A percentile compares a stretch with the other conserved stretches of the same genome.
These are phyloP conservation scores for Mycena pura DNA, from an alignment of 768 basidiomycete genomes.

Conservation along the genomic window DNA sequence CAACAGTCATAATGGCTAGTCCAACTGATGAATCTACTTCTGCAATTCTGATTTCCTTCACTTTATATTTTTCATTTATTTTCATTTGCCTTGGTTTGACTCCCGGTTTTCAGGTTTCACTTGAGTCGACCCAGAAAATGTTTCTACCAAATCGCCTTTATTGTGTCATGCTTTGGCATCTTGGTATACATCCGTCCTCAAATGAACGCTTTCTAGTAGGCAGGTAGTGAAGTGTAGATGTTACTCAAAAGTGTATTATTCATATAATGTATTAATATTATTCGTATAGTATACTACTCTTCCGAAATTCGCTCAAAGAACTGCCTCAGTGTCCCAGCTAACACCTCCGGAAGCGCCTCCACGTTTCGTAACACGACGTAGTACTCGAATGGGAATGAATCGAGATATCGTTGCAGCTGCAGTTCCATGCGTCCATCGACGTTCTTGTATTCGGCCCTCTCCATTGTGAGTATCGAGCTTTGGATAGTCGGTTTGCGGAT, in stretches of 20 bases:
- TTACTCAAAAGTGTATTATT: too few species aligned
- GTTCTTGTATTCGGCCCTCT: conserved; percentile 86
- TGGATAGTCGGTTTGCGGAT: conserved; percentile 40
- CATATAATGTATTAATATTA: background rate
- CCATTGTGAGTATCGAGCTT: conserved; percentile 91
- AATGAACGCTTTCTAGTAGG: too few species aligned
- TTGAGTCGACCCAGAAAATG: too few species aligned
- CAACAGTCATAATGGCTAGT: conserved; percentile 62
- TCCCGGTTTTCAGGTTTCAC: background rate
- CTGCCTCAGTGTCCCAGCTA: conserved; percentile 88
- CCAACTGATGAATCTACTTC: conserved; percentile 60
- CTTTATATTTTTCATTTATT: background rate
- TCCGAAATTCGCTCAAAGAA: conserved; percentile 89
- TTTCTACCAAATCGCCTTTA: too few species aligned
- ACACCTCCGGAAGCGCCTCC: conserved; percentile 89
- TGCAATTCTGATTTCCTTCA: conserved; percentile 59
- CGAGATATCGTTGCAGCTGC: conserved; percentile 87
- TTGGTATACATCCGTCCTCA: too few species aligned
- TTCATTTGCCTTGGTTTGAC: background rate
- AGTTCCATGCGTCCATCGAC: conserved; percentile 86
- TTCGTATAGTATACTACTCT: conserved; percentile 44
- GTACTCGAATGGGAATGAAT: conserved; percentile 98
- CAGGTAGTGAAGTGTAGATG: background rate
- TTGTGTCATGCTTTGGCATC: too few species aligned
- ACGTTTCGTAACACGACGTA: conserved; percentile 93